A percentile compares a stretch with the other conserved stretches of the same genome.
phyloP scores from a whole-genome alignment of 164 flowering plant genomes.

The Umbilicus rupestris region DNA sequence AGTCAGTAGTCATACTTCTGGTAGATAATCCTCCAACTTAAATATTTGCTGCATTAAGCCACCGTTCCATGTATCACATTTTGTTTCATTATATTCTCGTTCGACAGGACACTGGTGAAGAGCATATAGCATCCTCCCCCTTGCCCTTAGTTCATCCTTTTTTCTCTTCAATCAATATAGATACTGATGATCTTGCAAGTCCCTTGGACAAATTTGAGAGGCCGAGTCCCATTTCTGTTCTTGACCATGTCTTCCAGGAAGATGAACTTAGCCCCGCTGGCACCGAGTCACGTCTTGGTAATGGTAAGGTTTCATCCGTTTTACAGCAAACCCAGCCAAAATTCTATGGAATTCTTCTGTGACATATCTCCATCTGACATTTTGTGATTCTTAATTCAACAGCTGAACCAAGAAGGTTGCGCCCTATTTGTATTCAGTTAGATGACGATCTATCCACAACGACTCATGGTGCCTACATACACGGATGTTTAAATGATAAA shows the following conservation, averaged over 20 bases:
- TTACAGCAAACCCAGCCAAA: background rate
- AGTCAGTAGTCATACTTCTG: no score
- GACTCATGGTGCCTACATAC: slow-evolving; percentile 15
- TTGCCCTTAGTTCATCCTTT: slow-evolving; percentile 26
- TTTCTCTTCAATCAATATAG: slow-evolving; percentile 12
- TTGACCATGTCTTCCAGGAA: slow-evolving; percentile 56
- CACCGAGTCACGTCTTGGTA: slow-evolving; percentile 28
- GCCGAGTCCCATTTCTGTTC: slow-evolving; percentile 86
- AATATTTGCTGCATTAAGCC: background rate
- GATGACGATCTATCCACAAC: slow-evolving; percentile 34
- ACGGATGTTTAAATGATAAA: slow-evolving; percentile 27
- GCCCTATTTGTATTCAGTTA: slow-evolving; percentile 51
- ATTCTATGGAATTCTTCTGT: background rate
- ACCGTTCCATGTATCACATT: background rate
- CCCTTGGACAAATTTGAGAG: slow-evolving; percentile 32
- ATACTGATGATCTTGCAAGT: slow-evolving; percentile 26
- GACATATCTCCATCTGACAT: background rate
- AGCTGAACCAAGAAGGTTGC: slow-evolving; percentile 33
- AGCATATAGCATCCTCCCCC: slow-evolving; percentile 20
- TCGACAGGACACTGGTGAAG: slow-evolving; percentile 20
- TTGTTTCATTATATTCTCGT: no score
- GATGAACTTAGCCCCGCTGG: slow-evolving; percentile 55
- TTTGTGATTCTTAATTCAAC: slow-evolving; percentile 18
- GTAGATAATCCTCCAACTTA: slow-evolving; percentile 4
- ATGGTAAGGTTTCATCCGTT: slow-evolving; percentile 20